Evolutionary conservation across 108 stramenopile species (phyloP).

Genomic region (Conticribra guillardii): DNA sequence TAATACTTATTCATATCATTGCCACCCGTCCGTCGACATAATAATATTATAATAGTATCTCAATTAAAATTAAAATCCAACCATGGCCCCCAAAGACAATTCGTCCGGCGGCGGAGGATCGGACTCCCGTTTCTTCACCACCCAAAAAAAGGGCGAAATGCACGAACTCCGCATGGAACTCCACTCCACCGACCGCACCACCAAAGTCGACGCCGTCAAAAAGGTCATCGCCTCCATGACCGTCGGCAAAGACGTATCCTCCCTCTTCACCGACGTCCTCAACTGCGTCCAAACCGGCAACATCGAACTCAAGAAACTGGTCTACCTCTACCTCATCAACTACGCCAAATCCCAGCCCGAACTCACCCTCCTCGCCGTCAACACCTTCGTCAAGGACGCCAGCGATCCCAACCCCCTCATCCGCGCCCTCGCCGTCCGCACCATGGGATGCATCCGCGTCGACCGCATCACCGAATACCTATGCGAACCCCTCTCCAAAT

Average conservation of each 20-base stretch:
- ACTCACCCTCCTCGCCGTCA: slow-evolving; percentile 97
- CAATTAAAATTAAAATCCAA: too few species aligned
- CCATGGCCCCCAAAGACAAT: slow-evolving; percentile 38
- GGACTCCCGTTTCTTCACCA: slow-evolving; percentile 95
- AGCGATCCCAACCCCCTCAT: slow-evolving; percentile 98
- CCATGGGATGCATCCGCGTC: slow-evolving; percentile 99
- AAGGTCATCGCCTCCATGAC: slow-evolving; percentile 99
- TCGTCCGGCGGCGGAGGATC: slow-evolving; percentile 55
- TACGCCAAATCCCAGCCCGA: slow-evolving; percentile 99
- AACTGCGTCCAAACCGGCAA: slow-evolving; percentile 99
- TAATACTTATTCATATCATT: too few species aligned
- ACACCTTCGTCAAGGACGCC: slow-evolving; percentile 99
- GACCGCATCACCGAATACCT: slow-evolving; percentile 99
- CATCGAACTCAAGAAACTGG: slow-evolving; percentile 98
- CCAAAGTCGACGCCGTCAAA: slow-evolving; percentile 99
- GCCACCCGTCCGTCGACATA: too few species aligned
- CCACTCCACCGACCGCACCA: slow-evolving; percentile 89
- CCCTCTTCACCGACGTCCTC: slow-evolving; percentile 97
- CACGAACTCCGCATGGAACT: slow-evolving; percentile 98
- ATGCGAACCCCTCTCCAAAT: slow-evolving; percentile 93
- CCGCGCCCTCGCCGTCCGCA: slow-evolving; percentile 98
- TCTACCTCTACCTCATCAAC: slow-evolving; percentile 99
- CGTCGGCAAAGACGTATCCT: slow-evolving; percentile 98
- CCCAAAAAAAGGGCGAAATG: slow-evolving; percentile 98
- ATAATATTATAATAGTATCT: too few species aligned